Evolutionary conservation across 208 protist species (phyloP).

Genomic region (Trypanosoma melophagium): DNA sequence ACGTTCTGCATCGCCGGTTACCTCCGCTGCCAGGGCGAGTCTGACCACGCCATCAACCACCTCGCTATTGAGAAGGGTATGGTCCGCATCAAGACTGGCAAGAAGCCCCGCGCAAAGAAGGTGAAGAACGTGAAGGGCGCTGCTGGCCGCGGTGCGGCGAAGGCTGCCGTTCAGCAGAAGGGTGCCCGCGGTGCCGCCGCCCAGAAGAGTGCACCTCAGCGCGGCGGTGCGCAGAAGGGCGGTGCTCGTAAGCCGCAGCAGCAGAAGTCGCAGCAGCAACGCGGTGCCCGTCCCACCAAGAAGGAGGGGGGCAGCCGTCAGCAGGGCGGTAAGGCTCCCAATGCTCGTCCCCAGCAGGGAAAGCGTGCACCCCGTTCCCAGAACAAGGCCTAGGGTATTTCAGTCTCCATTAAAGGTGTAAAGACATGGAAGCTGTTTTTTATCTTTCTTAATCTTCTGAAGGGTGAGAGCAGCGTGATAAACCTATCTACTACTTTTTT

Average conservation of each 20-base stretch:
- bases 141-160: slow-evolving; percentile 17
- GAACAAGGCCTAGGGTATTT: background rate
- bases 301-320: slow-evolving; percentile 17
- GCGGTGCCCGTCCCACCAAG: slow-evolving; percentile 14
- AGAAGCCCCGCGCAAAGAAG: slow-evolving; percentile 70
- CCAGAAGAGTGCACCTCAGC: slow-evolving; percentile 31
- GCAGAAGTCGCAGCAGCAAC: slow-evolving; percentile 15
- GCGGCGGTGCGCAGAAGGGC: slow-evolving; percentile 26
- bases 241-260: slow-evolving; percentile 17
- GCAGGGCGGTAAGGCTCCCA: background rate
- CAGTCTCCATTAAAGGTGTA: background rate
- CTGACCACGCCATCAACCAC: slow-evolving; percentile 95
- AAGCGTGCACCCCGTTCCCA: background rate
- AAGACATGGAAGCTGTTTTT: too few species aligned
- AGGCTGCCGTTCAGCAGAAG: slow-evolving; percentile 13
- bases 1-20: slow-evolving; percentile 95
- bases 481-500: background rate
- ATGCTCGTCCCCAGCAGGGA: background rate
- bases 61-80: slow-evolving; percentile 84
- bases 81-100: slow-evolving; percentile 84
- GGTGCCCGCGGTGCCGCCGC: slow-evolving; percentile 1
- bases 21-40: slow-evolving; percentile 91
- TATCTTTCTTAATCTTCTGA: too few species aligned
- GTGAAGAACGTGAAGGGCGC: slow-evolving; percentile 39
- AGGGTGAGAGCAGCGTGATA: background rate